Evolutionary conservation across 2,329 filamentous ascomycete genomes (phyloP), one percentile per base, ranked within the genome.

Genomic region (Trichoderma sp.): DNA sequence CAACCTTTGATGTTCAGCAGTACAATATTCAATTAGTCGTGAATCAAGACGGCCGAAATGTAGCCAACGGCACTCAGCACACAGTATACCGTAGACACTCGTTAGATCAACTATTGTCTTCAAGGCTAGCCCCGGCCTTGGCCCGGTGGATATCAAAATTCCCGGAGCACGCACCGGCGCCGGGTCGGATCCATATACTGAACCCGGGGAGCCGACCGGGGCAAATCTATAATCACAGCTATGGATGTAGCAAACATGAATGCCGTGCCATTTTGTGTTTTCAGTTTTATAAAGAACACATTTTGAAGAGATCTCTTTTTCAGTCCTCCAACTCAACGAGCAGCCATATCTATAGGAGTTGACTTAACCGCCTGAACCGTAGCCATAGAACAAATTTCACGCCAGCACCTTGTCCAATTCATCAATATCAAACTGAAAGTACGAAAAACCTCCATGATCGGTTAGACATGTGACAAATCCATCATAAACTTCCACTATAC

Each of bases 131-230:
- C n/a, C 47, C 47, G 47, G 47, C 21, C 21, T 53, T 12, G 47
- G 47, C 47, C 21, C 0, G 9, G 28, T 21, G 18, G 57, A 21
- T 60, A 6, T 51, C 28, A 36, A 26, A n/a, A 57, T 30, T 60
- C 14, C 70, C 57, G 64, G 34, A 47, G 24, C 15, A 62, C 63
- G 43, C 63, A 69, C 47, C 26, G 18, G 57, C 32, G 14, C 64
- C 57, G 62, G 26, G 14, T 34, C 70, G 70, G 63, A 21, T 34
- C 57, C 70, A 18, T 26, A 12, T 15, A 12, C 18, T n/a, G 11
- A 64, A 11, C 34, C 36, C 30, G 69, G 24, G 28, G 3, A 9
- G n/a, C 14, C 56, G 36, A 8, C 11, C 9, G 39, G 39, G 15
- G 30, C 28, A n/a, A 24, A 15, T 15, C 7, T 1, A n/a, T 43